Conservation (phyloP, 2,329 filamentous ascomycete genomes). For the Fusarium guadeloupense region DNA sequence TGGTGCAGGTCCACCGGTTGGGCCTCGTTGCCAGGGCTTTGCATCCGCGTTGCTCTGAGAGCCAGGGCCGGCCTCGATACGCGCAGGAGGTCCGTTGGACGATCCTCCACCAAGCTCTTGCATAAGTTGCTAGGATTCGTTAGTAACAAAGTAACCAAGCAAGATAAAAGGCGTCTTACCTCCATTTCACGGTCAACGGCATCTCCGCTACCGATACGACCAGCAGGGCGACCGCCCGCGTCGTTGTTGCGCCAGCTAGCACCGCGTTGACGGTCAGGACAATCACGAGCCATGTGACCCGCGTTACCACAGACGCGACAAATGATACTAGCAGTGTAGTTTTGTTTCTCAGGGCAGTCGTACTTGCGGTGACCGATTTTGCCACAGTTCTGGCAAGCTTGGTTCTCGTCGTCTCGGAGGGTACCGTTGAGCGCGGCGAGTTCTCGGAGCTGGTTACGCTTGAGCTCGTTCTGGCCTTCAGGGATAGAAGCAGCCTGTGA, state of each 20-base stretch:
- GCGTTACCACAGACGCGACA: slow-evolving; percentile 98
- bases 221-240: slow-evolving; percentile 59
- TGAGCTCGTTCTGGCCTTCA: slow-evolving; percentile 98
- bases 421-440: slow-evolving; percentile 98
- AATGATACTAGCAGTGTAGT: slow-evolving; percentile 99
- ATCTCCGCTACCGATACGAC: slow-evolving; percentile 79
- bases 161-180: slow-evolving; percentile 61
- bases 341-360: slow-evolving; percentile 96
- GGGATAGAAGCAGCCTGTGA: slow-evolving; percentile 93
- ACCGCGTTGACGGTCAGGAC: slow-evolving; percentile 91
- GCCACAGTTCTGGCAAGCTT: slow-evolving; percentile 98
- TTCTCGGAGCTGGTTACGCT: slow-evolving; percentile 97
- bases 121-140: slow-evolving; percentile 82
- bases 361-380: slow-evolving; percentile 99
- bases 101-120: slow-evolving; percentile 82
- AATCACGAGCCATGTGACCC: slow-evolving; percentile 97
- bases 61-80: slow-evolving; percentile 86
- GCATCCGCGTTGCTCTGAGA: slow-evolving; percentile 65
- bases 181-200: slow-evolving; percentile 94
- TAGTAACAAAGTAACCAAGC: slow-evolving; percentile 46
- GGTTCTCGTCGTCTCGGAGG: slow-evolving; percentile 97
- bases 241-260: slow-evolving; percentile 90
- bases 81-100: slow-evolving; percentile 72
- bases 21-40: slow-evolving; percentile 90
- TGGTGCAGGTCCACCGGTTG: slow-evolving; percentile 83